Evolutionary conservation across 495 filamentous ascomycete genomes (phyloP), one percentile per base, ranked within the genome.

Genomic region (Lophiotrema nucula): DNA sequence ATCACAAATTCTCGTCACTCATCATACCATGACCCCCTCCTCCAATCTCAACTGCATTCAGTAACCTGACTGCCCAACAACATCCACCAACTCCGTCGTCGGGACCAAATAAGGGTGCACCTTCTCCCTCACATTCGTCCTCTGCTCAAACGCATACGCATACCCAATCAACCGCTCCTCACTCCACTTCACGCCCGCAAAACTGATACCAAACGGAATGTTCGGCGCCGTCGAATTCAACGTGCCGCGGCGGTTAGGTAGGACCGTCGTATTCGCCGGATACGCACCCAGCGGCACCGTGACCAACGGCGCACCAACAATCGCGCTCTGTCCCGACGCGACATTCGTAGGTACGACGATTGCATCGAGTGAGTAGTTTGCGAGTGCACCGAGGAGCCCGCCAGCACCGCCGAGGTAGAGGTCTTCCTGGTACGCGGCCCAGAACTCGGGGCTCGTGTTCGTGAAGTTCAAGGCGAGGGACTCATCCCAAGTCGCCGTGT

Each of bases 131-230:
- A 76, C 72, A 69, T 67, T 70, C n/a, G 82, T 87, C 56, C 76
- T 69, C 69, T 88, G 85, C 73, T 88, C 85, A 70, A 79, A 87
- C 18, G 83, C 84, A 71, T 84, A 87, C 25, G 83, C 84, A 69
- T 80, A 77, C n/a, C 79, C 81, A 46, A 88, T 81, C 44, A 86
- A 70, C 44, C 65, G 74, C 47, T 70, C 72, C 68, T 83, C 79
- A 43, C 74, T 77, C 70, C 76, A 88, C 38, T 73, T 75, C 0
- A 50, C 44, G 0, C 82, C 85, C 47, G 84, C 61, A 68, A 88
- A 87, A 28, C 75, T 76, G 27, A 87, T 65, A 1, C 83, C 83
- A 57, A 84, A 83, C 25, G 80, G 81, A 15, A 82, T 67, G 10
- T 77, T 76, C 12, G 80, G 80, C 11, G 68, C 78, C 0, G 58